Percentiles rank a stretch among this genome's conserved stretches.
phyloP scores from a whole-genome alignment of 2,329 filamentous ascomycete species.

The Erysiphe pulchra region DNA sequence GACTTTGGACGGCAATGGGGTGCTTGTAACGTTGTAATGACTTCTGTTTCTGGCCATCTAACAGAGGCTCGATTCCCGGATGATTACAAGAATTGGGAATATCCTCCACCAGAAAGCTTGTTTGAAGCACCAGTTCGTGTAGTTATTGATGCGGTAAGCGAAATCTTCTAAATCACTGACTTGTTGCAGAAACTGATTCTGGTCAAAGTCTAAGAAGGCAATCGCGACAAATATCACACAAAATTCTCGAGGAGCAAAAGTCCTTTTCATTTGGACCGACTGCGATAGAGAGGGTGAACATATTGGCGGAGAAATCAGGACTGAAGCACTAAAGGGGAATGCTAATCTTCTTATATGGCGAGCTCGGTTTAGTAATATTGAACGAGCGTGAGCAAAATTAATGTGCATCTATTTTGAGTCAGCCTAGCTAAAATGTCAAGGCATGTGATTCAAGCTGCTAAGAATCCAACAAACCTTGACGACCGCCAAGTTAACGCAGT shows the following conservation, averaged over 20 bases:
- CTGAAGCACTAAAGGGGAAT: slow-evolving; percentile 54
- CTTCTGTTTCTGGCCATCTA: slow-evolving; percentile 72
- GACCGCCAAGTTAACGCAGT: slow-evolving; percentile 74
- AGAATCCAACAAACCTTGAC: slow-evolving; percentile 52
- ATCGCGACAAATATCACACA: slow-evolving; percentile 68
- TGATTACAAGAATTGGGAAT: slow-evolving; percentile 54
- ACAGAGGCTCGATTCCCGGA: slow-evolving; percentile 52
- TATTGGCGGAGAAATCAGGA: slow-evolving; percentile 75
- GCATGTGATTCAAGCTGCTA: slow-evolving; percentile 67
- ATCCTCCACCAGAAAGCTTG: slow-evolving; percentile 51
- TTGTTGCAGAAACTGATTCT: neutral
- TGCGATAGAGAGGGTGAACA: slow-evolving; percentile 95
- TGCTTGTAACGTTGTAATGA: slow-evolving; percentile 70
- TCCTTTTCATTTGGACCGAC: slow-evolving; percentile 93
- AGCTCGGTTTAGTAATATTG: slow-evolving; percentile 87
- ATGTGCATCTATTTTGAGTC: slow-evolving; percentile 1
- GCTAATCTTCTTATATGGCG: slow-evolving; percentile 51
- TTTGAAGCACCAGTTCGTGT: slow-evolving; percentile 60
- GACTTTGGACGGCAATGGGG: slow-evolving; percentile 66
- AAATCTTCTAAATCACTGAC: neutral
- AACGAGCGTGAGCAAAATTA: slow-evolving; percentile 40
- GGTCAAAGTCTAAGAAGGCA: slow-evolving; percentile 43
- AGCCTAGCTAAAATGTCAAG: slow-evolving; percentile 18
- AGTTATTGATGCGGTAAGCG: slow-evolving; percentile 34
- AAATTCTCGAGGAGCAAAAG: slow-evolving; percentile 45